Base-by-base conservation (phyloP, 2,329 filamentous ascomycete species). In the Colletotrichum simmondsii region DNA sequence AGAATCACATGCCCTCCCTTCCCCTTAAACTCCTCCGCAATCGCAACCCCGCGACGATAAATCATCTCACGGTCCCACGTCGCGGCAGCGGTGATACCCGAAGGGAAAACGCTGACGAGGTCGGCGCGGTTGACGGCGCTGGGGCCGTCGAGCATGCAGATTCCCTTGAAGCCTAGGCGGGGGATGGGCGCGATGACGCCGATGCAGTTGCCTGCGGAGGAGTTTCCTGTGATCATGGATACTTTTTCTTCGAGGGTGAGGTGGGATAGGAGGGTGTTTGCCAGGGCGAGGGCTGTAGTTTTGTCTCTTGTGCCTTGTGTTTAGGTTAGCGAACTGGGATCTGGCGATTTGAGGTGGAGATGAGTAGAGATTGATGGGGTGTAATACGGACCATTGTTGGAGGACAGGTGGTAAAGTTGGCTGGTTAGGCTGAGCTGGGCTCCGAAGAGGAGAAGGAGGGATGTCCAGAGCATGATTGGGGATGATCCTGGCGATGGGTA, bases 11-110 rank as follows among this genome's bases (percentile, higher is more conserved):
- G 63, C 4, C 52, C 53, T 4, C 94, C 94, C 81, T 95, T 95
- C 63, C 84, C 91, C 68, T 86, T 87, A 77, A 94, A 92, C 79
- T 96, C 94, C 46, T 86, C 83, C 3, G 93, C 94, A 88, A 95
- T 92, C 52, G 92, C 91, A 72, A 89, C 82, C 26, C 92, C 93
- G 46, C 93, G 89, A 42, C 86, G 85, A 77, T 92, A 92, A 67
- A 93, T 90, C 49, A 95, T 85, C 24, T 87, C 83, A 60, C 90
- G 89, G 77, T 93, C 91, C 89, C 92, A 95, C 2, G 93, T 93
- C 0, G 93, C 92, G 6, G 92, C 93, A 11, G 92, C 88, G 65
- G 92, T 94, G 71, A 94, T 85, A 56, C 92, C 93, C 1, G 92
- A 90, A 0, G 93, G 89, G 80, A 95, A 95, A 0, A 90, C 92